These are phyloP conservation scores for Eucalyptus globulus DNA, from an alignment of 345 rosid genomes.

Conservation along the genomic window DNA sequence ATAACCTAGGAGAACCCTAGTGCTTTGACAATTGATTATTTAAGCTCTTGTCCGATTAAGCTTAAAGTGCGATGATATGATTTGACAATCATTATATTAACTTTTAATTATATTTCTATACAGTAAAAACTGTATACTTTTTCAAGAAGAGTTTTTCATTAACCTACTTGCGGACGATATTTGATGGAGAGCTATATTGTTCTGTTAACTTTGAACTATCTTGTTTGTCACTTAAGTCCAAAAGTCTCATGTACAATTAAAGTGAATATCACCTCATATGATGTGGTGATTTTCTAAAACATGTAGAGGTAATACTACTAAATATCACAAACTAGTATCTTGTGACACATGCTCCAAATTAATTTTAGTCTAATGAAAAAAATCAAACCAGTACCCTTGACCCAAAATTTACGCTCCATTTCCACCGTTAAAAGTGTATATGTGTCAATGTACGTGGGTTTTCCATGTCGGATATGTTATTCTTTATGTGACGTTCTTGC, in stretches of 20 bases:
- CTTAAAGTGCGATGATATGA: background rate
- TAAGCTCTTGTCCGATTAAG: background rate
- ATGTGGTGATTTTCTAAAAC: background rate
- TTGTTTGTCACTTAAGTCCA: background rate
- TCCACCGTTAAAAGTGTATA: background rate
- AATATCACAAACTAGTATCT: background rate
- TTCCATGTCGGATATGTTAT: background rate
- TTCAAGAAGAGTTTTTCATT: background rate
- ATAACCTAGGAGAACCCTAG: background rate
- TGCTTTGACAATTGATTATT: background rate
- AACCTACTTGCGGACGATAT: background rate
- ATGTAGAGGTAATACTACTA: background rate
- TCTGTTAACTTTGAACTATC: background rate
- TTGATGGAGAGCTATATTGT: background rate
- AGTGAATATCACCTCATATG: background rate
- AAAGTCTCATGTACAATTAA: background rate
- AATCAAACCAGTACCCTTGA: background rate
- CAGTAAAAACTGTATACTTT: background rate
- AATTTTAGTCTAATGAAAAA: background rate
- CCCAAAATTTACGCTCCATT: background rate
- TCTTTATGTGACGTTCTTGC: background rate
- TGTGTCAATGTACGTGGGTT: background rate
- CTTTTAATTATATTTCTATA: background rate
- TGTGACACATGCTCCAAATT: background rate
- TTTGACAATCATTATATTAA: background rate